phyloP scores from a whole-genome alignment of 495 filamentous ascomycete genomes.

The Cladorrhinum samala region DNA sequence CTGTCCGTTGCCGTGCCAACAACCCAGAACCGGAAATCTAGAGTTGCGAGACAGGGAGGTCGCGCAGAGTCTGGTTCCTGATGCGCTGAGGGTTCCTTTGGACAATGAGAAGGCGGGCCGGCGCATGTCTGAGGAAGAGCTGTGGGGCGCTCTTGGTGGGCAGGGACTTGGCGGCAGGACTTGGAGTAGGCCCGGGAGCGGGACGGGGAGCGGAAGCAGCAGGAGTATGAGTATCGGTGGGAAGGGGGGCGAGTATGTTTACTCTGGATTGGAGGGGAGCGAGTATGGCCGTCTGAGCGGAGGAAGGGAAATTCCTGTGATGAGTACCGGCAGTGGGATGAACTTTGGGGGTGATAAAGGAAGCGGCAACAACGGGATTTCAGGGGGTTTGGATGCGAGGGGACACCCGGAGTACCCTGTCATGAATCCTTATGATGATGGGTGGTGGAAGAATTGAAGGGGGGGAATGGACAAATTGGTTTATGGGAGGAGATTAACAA shows the following conservation, averaged over 20 bases:
- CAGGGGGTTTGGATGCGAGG: background rate
- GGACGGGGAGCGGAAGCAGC: background rate
- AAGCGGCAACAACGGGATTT: background rate
- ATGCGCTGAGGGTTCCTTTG: background rate
- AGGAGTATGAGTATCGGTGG: background rate
- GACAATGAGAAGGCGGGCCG: background rate
- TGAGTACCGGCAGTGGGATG: background rate
- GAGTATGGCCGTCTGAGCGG: background rate
- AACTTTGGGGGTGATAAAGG: background rate
- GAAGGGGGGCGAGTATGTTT: too few species aligned
- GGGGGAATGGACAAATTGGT: background rate
- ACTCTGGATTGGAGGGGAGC: too few species aligned
- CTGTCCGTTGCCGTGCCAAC: background rate
- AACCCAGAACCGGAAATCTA: too few species aligned
- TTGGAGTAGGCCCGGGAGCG: background rate
- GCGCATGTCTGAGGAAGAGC: background rate
- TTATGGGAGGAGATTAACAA: too few species aligned
- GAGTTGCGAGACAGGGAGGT: background rate
- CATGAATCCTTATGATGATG: conserved; percentile 11
- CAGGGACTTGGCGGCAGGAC: too few species aligned
- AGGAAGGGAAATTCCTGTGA: background rate
- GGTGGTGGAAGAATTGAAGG: background rate
- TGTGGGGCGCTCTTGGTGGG: background rate
- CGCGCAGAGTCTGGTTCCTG: background rate
- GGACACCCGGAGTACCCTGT: conserved; percentile 17